Base-by-base conservation (phyloP, 495 filamentous ascomycete species). In the Bryoglossum gracile region DNA sequence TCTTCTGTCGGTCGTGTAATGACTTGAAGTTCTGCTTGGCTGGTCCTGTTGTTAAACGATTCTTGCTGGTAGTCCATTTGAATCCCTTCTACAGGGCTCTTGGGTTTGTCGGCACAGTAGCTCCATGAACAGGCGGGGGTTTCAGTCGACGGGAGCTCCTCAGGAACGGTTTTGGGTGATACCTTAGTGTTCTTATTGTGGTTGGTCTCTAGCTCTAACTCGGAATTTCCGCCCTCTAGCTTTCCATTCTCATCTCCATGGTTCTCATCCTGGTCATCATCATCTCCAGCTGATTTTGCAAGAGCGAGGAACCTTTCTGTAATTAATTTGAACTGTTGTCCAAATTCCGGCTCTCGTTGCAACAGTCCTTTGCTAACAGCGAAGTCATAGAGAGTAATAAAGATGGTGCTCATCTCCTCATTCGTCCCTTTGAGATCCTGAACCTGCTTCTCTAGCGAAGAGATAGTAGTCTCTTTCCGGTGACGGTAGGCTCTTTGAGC, bases 401-500 rank as follows among this genome's bases (percentile, higher is more conserved):
- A 89, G 0, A 80, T 73, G 43, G 74, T 78, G 62, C 80, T 83
- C 80, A 94, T 86, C 48, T 84, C 76, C 53, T 83, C 78, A 50
- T 89, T 82, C 2, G 77, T 73, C 4, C 69, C 67, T 46, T 83
- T 78, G 19, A 94, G 70, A 24, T 77, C 72, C 22, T 78, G 64
- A 19, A 89, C 84, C 43, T 78, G 73, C 28, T 72, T 71, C 50
- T 86, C 83, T 5, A 92, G 70, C 1, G 80, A 77, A n/a, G 77
- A 74, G 41, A 94, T 87, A 2, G 83, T 85, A 18, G 76, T 84
- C 60, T 94, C 87, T 60, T 92, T 91, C 13, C 87, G 81, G 53
- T 86, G 78, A 8, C 88, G 80, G 58, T 94, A 94, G 1, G 87
- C 87, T 25, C 87, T 74, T 59, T 94, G 88, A 8, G 88, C 88